phyloP scores from a whole-genome alignment of 2,329 filamentous ascomycete genomes.

The Plenodomus biglobosus region DNA sequence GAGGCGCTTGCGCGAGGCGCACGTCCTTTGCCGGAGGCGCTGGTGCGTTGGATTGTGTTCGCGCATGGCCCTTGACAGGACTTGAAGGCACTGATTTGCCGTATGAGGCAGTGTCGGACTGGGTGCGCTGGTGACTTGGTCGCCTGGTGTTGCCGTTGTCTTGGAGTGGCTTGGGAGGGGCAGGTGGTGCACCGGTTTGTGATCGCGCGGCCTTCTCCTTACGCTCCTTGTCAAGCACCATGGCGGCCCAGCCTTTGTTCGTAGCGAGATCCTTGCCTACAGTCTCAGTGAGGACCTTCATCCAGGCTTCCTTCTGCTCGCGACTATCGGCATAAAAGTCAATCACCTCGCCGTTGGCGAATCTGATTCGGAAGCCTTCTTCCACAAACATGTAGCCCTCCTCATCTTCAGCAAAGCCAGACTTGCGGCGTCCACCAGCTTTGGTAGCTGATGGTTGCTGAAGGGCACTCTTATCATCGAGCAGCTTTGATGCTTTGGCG shows the following conservation, averaged over 20 bases:
- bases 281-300: constrained; percentile 78
- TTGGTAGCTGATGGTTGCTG: constrained; percentile 77
- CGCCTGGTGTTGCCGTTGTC: constrained; percentile 19
- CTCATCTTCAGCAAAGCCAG: constrained; percentile 95
- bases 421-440: constrained; percentile 80
- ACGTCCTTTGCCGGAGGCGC: constrained; percentile 36
- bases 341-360: constrained; percentile 97
- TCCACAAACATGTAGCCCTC: constrained; percentile 99
- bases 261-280: constrained; percentile 59
- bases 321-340: constrained; percentile 95
- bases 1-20: constrained; percentile 27
- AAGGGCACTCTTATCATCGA: constrained; percentile 84
- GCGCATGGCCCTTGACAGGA: constrained; percentile 36
- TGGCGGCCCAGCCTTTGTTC: constrained; percentile 62
- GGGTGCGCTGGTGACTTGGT: constrained; percentile 32
- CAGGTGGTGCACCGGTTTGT: constrained; percentile 23
- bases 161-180: constrained; percentile 25
- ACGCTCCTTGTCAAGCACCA: constrained; percentile 56
- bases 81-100: constrained; percentile 33
- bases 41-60: constrained; percentile 36
- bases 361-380: constrained; percentile 97
- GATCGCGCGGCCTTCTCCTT: constrained; percentile 33
- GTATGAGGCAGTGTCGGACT: constrained; percentile 19
- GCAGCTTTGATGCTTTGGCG: constrained; percentile 85
- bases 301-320: constrained; percentile 90